These are phyloP conservation scores for Funneliformis caledonium DNA, from an alignment of 371 early-diverging fungal genomes.

Conservation along the genomic window DNA sequence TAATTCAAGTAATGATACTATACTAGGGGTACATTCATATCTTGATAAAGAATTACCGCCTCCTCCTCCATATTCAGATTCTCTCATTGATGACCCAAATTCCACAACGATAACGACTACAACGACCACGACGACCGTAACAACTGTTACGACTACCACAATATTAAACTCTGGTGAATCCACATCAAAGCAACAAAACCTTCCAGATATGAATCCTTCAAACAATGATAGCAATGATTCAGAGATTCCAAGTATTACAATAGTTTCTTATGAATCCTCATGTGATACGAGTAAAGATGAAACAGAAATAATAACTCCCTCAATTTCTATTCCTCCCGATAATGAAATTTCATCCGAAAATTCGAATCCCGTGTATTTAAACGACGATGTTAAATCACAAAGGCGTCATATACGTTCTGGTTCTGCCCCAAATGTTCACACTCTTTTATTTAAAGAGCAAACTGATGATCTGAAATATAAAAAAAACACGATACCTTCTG, in stretches of 20 bases:
- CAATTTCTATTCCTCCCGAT: neutral
- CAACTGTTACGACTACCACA: slow-evolving; percentile 35
- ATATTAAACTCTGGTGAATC: neutral
- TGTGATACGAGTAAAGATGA: neutral
- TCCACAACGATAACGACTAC: slow-evolving; percentile 20
- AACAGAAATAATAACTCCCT: neutral
- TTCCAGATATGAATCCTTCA: neutral
- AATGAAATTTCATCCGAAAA: neutral
- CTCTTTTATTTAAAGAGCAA: neutral
- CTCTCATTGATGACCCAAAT: neutral
- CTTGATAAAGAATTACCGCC: neutral
- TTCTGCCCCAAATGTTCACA: slow-evolving; percentile 12
- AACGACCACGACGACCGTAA: slow-evolving; percentile 25
- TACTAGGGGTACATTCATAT: neutral
- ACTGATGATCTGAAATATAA: neutral
- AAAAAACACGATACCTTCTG: neutral
- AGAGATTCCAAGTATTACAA: neutral
- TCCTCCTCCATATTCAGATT: slow-evolving; percentile 27
- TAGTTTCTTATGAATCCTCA: slow-evolving; percentile 1
- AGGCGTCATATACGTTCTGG: slow-evolving; percentile 3
- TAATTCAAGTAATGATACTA: neutral
- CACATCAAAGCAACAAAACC: neutral
- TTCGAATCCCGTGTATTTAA: neutral
- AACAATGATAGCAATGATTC: neutral
- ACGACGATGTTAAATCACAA: neutral